Evolutionary conservation across 208 protist species (phyloP).

Genomic region (Trypanosoma mega): DNA sequence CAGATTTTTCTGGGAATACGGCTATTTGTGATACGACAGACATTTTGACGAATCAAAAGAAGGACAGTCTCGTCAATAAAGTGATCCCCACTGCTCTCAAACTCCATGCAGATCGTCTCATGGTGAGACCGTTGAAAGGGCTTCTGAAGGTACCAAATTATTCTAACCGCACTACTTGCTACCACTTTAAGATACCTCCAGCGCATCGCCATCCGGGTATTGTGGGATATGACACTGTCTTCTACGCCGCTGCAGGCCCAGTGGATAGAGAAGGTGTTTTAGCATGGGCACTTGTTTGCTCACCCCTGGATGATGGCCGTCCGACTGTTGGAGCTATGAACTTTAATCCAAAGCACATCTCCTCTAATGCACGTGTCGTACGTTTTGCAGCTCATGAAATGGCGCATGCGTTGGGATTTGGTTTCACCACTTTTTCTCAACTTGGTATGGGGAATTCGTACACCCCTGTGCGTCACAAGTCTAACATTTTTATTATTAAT

Average conservation of each 20-base stretch:
- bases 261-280: no score
- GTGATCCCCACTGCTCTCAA: slow-evolving; percentile 41
- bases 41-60: slow-evolving; percentile 40
- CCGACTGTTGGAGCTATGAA: slow-evolving; percentile 51
- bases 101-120: slow-evolving; percentile 51
- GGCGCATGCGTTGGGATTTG: slow-evolving; percentile 1
- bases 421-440: not conserved
- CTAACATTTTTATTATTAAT: not conserved
- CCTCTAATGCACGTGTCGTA: slow-evolving; percentile 4
- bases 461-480: not conserved
- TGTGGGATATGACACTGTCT: slow-evolving; percentile 43
- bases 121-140: slow-evolving; percentile 29
- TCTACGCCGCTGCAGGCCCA: slow-evolving; percentile 61
- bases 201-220: slow-evolving; percentile 39
- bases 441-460: not conserved
- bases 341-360: slow-evolving; percentile 38
- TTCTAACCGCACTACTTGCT: slow-evolving; percentile 14
- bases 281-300: slow-evolving; percentile 63
- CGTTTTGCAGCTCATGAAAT: slow-evolving; percentile 45
- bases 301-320: slow-evolving; percentile 10
- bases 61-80: slow-evolving; percentile 17
- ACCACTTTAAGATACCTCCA: slow-evolving; percentile 39
- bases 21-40: slow-evolving; percentile 24
- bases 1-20: slow-evolving; percentile 20
- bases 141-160: slow-evolving; percentile 24